Percentiles rank a stretch among this genome's conserved stretches.
Conservation (phyloP, 2,329 filamentous ascomycete genomes). For the Leptographium lundbergii region DNA sequence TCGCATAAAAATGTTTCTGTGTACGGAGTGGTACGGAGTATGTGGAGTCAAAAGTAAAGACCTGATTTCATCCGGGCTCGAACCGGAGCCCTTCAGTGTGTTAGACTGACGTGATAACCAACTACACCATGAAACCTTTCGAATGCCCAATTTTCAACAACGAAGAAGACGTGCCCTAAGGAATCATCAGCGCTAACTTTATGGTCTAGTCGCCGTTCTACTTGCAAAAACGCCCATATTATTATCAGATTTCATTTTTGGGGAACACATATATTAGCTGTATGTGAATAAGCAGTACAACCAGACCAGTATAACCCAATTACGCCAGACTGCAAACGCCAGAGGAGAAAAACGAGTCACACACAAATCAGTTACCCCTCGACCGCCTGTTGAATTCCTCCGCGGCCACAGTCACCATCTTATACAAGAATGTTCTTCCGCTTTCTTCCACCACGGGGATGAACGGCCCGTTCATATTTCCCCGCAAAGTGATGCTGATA, state of each 20-base stretch:
- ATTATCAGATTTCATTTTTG: too few species aligned
- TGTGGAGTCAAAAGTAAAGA: not conserved
- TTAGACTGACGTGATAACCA: slow-evolving; percentile 6
- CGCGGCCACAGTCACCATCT: slow-evolving; percentile 52
- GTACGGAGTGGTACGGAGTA: too few species aligned
- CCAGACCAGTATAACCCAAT: too few species aligned
- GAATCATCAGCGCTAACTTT: too few species aligned
- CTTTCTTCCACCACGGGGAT: slow-evolving; percentile 87
- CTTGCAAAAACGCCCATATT: too few species aligned
- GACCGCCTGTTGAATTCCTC: slow-evolving; percentile 54
- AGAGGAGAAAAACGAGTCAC: not conserved
- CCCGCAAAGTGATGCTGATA: slow-evolving; percentile 76
- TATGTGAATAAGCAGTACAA: too few species aligned
- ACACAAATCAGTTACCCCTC: slow-evolving; percentile 3
- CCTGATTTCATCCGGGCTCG: slow-evolving; percentile 1
- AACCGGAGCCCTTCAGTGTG: slow-evolving; percentile 4
- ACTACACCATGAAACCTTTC: slow-evolving; percentile 2
- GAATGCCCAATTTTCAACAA: too few species aligned
- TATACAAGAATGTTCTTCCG: slow-evolving; percentile 48
- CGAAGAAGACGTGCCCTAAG: too few species aligned
- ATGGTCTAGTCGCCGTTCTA: too few species aligned
- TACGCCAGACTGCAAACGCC: not conserved
- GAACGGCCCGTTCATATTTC: slow-evolving; percentile 87
- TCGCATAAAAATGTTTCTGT: too few species aligned
- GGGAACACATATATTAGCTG: too few species aligned